phyloP scores from a whole-genome alignment of 225 moss, liverwort and hornwort genomes.

The Anthoceros angustus region DNA sequence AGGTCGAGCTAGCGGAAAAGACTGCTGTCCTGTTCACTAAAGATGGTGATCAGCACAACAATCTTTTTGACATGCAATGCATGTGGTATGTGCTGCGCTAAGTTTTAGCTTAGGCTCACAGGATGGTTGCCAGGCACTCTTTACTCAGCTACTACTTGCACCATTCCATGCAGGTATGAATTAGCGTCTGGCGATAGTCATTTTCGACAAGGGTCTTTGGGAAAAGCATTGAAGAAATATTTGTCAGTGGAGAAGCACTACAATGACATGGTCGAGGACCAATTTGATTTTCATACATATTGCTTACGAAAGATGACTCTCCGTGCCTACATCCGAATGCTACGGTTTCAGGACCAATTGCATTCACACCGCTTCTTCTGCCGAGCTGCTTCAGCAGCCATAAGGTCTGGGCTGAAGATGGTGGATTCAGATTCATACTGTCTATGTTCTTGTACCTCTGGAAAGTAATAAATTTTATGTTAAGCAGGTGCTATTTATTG shows the following conservation, averaged over 20 bases:
- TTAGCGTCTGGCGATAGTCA: conserved; percentile 96
- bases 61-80: conserved; percentile 99
- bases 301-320: conserved; percentile 97
- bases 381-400: conserved; percentile 74
- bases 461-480: background rate
- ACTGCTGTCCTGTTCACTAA: conserved; percentile 91
- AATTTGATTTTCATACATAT: conserved; percentile 97
- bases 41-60: conserved; percentile 98
- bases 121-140: background rate
- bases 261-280: conserved; percentile 95
- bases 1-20: conserved; percentile 92
- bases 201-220: conserved; percentile 77
- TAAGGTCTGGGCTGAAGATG: conserved; percentile 23
- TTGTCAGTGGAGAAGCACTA: conserved; percentile 98
- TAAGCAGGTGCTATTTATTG: conserved; percentile 55
- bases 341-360: conserved; percentile 85
- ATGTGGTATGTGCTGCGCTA: conserved; percentile 53
- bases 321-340: conserved; percentile 92
- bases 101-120: background rate
- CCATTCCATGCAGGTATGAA: conserved; percentile 46
- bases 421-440: background rate
- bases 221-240: conserved; percentile 92
- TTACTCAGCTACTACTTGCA: background rate
- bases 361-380: conserved; percentile 91
- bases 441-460: background rate